Evolutionary conservation across 2,329 filamentous ascomycete genomes (phyloP).

Genomic region (Aschersonia sp.): DNA sequence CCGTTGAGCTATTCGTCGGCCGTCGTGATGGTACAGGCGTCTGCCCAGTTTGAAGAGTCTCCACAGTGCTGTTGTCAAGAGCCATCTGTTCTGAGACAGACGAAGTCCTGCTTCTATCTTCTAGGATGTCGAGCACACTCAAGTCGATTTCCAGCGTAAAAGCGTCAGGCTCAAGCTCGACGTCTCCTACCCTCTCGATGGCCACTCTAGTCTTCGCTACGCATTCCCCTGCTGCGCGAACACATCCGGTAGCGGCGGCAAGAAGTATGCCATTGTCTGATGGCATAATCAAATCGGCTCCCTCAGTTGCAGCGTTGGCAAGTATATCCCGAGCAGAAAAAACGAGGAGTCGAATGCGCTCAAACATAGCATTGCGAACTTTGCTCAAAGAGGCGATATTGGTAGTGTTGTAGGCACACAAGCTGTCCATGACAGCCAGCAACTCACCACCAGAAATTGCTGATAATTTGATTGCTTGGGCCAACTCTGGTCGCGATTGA

Average conservation of each 20-base stretch:
- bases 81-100: conserved; percentile 21
- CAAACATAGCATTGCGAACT: conserved; percentile 63
- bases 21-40: conserved; percentile 19
- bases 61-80: conserved; percentile 22
- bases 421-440: conserved; percentile 64
- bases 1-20: conserved; percentile 30
- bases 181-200: conserved; percentile 81
- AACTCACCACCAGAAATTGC: conserved; percentile 69
- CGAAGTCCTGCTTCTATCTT: conserved; percentile 17
- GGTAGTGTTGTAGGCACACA: conserved; percentile 63
- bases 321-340: conserved; percentile 70
- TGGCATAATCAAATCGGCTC: conserved; percentile 67
- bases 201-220: conserved; percentile 74
- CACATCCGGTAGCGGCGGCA: conserved; percentile 69
- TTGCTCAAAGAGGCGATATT: conserved; percentile 51
- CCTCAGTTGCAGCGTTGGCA: conserved; percentile 48
- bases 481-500: conserved; percentile 73
- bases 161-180: conserved; percentile 64
- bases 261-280: conserved; percentile 65
- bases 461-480: conserved; percentile 69
- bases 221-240: conserved; percentile 82
- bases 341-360: conserved; percentile 66
- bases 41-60: conserved; percentile 22
- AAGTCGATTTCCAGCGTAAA: conserved; percentile 41
- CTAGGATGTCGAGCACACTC: conserved; percentile 28